Percentiles rank a stretch among this genome's conserved stretches.
These are phyloP conservation scores for Emergomyces pasteurianus DNA, from an alignment of 2,329 filamentous ascomycete genomes.

Conservation along the genomic window DNA sequence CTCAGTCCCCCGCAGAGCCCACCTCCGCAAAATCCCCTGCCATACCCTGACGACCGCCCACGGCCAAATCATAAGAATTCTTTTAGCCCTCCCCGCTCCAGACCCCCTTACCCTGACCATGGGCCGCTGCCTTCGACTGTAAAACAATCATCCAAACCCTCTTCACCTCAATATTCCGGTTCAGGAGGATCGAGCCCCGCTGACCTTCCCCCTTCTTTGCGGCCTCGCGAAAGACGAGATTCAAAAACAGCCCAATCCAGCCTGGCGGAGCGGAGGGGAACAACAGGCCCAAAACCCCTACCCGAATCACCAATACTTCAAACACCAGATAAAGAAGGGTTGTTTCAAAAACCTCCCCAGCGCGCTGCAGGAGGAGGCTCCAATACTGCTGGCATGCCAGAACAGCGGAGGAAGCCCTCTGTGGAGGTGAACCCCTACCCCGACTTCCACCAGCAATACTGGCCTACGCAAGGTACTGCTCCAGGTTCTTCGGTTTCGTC, in stretches of 20 bases:
- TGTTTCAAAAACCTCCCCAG: slow-evolving; percentile 57
- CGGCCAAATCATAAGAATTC: slow-evolving; percentile 26
- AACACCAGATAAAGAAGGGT: slow-evolving; percentile 60
- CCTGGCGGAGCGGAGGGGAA: slow-evolving; percentile 64
- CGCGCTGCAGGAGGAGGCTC: slow-evolving; percentile 28
- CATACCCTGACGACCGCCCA: slow-evolving; percentile 58
- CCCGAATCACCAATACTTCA: slow-evolving; percentile 72
- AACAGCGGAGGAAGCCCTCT: slow-evolving; percentile 11
- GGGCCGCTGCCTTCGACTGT: slow-evolving; percentile 15
- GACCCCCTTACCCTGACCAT: slow-evolving; percentile 24
- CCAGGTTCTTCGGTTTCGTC: slow-evolving; percentile 14
- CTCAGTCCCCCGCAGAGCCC: slow-evolving; percentile 43
- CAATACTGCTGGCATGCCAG: slow-evolving; percentile 4
- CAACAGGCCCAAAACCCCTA: slow-evolving; percentile 61
- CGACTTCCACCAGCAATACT: slow-evolving; percentile 51
- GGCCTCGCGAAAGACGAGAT: slow-evolving; percentile 38
- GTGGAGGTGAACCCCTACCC: slow-evolving; percentile 32
- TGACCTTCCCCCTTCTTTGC: slow-evolving; percentile 30
- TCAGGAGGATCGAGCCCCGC: slow-evolving; percentile 20
- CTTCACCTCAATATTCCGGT: slow-evolving; percentile 19
- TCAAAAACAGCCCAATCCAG: slow-evolving; percentile 42
- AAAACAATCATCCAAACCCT: slow-evolving; percentile 10
- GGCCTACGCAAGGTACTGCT: slow-evolving; percentile 39
- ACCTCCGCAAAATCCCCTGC: slow-evolving; percentile 51
- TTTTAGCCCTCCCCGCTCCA: slow-evolving; percentile 19